Conservation (phyloP, 306 rosid genomes). For the Chamaecrista fasciculata region DNA sequence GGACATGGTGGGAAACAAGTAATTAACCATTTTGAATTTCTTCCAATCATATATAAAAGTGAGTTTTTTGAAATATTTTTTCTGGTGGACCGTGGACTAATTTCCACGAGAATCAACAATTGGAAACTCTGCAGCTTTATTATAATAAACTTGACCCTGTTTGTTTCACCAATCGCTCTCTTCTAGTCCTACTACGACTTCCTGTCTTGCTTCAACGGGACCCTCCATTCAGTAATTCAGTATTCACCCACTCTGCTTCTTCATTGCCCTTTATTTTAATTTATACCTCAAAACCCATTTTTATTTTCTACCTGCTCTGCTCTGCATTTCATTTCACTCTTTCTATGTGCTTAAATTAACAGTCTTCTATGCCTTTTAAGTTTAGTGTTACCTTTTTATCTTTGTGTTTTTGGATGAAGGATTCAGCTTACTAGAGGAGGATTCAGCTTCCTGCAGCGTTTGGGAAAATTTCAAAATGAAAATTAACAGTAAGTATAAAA, state of each 20-base stretch:
- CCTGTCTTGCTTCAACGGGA: slow-evolving; percentile 25
- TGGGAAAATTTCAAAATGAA: slow-evolving; percentile 11
- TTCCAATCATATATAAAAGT: slow-evolving; percentile 15
- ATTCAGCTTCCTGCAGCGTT: not conserved
- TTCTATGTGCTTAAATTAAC: not conserved
- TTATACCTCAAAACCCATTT: too few species aligned
- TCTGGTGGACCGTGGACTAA: slow-evolving; percentile 26
- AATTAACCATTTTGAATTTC: slow-evolving; percentile 12
- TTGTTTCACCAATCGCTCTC: slow-evolving; percentile 11
- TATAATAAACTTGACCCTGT: not conserved
- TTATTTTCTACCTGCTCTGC: not conserved
- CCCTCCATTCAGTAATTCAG: too few species aligned
- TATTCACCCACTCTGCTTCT: slow-evolving; percentile 20
- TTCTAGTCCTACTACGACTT: slow-evolving; percentile 23
- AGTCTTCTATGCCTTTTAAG: not conserved
- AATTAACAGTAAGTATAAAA: slow-evolving; percentile 7
- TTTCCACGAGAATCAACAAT: slow-evolving; percentile 1
- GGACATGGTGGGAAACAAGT: slow-evolving; percentile 25
- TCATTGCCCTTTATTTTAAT: slow-evolving; percentile 20
- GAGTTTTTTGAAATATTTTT: not conserved
- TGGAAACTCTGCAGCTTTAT: slow-evolving; percentile 7
- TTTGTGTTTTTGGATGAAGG: not conserved
- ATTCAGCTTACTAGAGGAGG: not conserved
- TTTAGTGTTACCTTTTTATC: not conserved
- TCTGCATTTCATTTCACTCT: not conserved